These are phyloP conservation scores for Verruconis gallopava DNA, from an alignment of 2,329 filamentous ascomycete species.

Conservation along the genomic window DNA sequence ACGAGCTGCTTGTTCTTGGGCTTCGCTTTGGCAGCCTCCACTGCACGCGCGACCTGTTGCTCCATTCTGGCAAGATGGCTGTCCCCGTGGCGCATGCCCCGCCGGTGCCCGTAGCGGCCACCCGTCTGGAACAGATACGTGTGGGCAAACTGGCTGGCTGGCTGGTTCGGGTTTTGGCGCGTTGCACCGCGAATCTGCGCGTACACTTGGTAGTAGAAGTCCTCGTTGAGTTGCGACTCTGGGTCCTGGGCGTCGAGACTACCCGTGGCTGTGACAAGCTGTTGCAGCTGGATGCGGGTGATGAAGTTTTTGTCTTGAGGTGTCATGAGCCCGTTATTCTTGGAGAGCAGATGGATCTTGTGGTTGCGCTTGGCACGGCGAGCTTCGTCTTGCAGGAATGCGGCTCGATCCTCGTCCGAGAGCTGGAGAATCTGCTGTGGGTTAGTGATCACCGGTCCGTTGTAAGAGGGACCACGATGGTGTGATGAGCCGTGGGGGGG, in stretches of 20 bases:
- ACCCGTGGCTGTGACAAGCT: constrained; percentile 83
- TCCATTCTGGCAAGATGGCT: constrained; percentile 99
- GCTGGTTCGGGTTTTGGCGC: constrained; percentile 82
- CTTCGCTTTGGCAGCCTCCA: constrained; percentile 93
- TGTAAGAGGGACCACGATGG: constrained; percentile 36
- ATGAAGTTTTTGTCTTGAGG: constrained; percentile 99
- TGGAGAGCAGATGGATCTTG: constrained; percentile 87
- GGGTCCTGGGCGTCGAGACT: constrained; percentile 68
- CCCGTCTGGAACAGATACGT: constrained; percentile 96
- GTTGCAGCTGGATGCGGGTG: constrained; percentile 91
- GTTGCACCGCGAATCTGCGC: constrained; percentile 85
- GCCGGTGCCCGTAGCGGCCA: constrained; percentile 60
- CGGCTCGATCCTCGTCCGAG: constrained; percentile 70
- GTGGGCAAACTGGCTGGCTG: constrained; percentile 90
- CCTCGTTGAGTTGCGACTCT: constrained; percentile 73
- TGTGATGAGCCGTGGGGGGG: constrained; percentile 14
- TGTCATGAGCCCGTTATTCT: constrained; percentile 96
- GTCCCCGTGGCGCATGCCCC: constrained; percentile 72
- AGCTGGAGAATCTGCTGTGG: constrained; percentile 64
- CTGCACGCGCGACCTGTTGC: constrained; percentile 92
- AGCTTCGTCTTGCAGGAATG: constrained; percentile 79
- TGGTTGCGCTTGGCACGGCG: constrained; percentile 94
- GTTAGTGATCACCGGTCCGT: constrained; percentile 45
- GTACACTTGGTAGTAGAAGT: constrained; percentile 98
- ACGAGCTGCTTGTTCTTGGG: constrained; percentile 97